Conservation (phyloP, 2,329 filamentous ascomycete genomes). For the Magnaporthiopsis incrustans region DNA sequence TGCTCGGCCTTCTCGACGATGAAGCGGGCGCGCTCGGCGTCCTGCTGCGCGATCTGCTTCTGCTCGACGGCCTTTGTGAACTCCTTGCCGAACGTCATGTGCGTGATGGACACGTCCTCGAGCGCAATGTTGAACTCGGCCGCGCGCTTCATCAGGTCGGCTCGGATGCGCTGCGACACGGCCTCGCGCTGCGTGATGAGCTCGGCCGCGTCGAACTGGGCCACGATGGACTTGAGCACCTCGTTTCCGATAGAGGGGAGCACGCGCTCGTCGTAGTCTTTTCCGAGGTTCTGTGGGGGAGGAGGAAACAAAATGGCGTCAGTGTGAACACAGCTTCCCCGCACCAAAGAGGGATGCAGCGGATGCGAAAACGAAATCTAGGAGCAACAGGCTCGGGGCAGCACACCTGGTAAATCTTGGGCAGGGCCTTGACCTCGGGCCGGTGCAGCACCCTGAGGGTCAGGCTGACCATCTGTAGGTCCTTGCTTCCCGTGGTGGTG, state of each 20-base stretch:
- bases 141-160: conserved; percentile 85
- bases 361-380: no score
- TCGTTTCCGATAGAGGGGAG: conserved; percentile 98
- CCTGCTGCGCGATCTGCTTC: conserved; percentile 99
- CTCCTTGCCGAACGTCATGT: conserved; percentile 99
- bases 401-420: conserved; percentile 94
- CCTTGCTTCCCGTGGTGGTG: conserved; percentile 96
- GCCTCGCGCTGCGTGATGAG: conserved; percentile 98
- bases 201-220: conserved; percentile 97
- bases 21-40: conserved; percentile 93
- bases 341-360: not conserved
- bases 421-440: conserved; percentile 84
- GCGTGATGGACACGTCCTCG: conserved; percentile 97
- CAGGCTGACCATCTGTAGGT: conserved; percentile 99
- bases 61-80: conserved; percentile 98
- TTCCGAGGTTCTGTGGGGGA: conserved; percentile 71
- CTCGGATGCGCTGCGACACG: conserved; percentile 88
- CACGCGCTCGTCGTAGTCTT: conserved; percentile 97
- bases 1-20: conserved; percentile 99
- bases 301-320: not conserved
- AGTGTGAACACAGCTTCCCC: not conserved
- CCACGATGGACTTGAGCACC: conserved; percentile 96
- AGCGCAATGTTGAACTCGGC: conserved; percentile 98
- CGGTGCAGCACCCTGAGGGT: conserved; percentile 92
- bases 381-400: conserved; percentile 1